Evolutionary conservation across 2,329 filamentous ascomycete species (phyloP).

Genomic region (Akanthomyces lecanii): DNA sequence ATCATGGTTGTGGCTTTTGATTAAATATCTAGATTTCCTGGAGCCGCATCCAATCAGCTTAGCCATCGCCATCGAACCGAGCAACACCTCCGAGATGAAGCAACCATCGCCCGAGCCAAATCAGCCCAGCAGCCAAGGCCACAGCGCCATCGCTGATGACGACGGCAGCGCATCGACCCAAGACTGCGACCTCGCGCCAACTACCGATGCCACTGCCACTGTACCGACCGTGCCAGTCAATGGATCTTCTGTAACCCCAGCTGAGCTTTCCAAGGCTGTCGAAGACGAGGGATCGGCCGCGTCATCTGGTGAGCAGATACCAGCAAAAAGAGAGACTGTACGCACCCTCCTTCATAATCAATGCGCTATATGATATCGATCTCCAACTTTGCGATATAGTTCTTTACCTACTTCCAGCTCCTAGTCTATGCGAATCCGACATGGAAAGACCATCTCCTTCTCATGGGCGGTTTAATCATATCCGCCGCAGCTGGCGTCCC

Average conservation of each 20-base stretch:
- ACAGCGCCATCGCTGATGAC: neutral
- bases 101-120: neutral
- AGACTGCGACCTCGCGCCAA: neutral
- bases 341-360: neutral
- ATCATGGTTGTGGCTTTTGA: neutral
- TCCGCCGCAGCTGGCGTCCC: constrained; percentile 58
- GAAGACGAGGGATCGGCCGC: neutral
- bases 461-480: constrained; percentile 38
- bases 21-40: neutral
- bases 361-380: neutral
- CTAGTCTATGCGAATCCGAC: constrained; percentile 43
- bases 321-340: constrained; percentile 9
- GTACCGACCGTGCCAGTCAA: neutral
- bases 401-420: constrained; percentile 41
- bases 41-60: neutral
- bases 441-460: constrained; percentile 39
- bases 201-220: neutral
- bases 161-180: neutral
- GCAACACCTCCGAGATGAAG: neutral
- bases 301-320: neutral
- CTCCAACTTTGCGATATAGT: constrained; percentile 18
- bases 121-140: neutral
- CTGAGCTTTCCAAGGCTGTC: neutral
- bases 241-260: constrained; percentile 15
- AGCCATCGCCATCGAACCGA: neutral